Conservation (phyloP, 805 yeast genomes). For the Monosporozyma servazzii region DNA sequence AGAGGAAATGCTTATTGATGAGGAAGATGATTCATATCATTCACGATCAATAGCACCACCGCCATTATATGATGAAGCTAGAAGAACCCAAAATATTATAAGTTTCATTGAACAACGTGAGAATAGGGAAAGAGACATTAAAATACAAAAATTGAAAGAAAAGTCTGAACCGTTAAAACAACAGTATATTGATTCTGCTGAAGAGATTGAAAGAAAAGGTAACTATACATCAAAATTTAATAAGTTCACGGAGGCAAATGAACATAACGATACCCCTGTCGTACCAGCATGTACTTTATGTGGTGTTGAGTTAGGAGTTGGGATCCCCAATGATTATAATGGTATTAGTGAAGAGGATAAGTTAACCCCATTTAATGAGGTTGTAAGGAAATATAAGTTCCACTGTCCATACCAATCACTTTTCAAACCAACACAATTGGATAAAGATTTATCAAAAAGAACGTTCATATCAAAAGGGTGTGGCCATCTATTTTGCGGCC, state of each 20-base stretch:
- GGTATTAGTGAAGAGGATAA: conserved; percentile 20
- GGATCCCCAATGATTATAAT: conserved; percentile 47
- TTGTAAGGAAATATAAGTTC: conserved; percentile 30
- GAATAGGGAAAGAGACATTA: conserved; percentile 22
- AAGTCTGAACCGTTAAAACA: conserved; percentile 23
- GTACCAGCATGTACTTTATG: conserved; percentile 56
- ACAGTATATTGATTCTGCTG: conserved; percentile 15
- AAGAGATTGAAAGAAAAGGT: conserved; percentile 16
- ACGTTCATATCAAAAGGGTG: conserved; percentile 55
- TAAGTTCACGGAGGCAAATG: conserved; percentile 4
- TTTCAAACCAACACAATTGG: conserved; percentile 41
- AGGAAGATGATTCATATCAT: not conserved
- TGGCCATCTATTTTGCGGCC: conserved; percentile 82
- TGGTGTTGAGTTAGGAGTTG: conserved; percentile 64
- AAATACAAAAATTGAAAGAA: conserved; percentile 19
- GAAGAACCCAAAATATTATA: conserved; percentile 24
- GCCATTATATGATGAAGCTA: conserved; percentile 3
- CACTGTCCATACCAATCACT: conserved; percentile 61
- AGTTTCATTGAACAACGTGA: conserved; percentile 28
- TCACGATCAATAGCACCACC: not conserved
- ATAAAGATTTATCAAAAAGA: conserved; percentile 52
- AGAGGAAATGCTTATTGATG: not conserved
- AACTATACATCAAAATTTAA: conserved; percentile 26
- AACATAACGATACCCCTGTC: conserved; percentile 22
- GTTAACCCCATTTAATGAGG: conserved; percentile 22